A percentile compares a stretch with the other conserved stretches of the same genome.
phyloP scores from a whole-genome alignment of 768 basidiomycete species.

The Sistotremastrum niveocremeum region DNA sequence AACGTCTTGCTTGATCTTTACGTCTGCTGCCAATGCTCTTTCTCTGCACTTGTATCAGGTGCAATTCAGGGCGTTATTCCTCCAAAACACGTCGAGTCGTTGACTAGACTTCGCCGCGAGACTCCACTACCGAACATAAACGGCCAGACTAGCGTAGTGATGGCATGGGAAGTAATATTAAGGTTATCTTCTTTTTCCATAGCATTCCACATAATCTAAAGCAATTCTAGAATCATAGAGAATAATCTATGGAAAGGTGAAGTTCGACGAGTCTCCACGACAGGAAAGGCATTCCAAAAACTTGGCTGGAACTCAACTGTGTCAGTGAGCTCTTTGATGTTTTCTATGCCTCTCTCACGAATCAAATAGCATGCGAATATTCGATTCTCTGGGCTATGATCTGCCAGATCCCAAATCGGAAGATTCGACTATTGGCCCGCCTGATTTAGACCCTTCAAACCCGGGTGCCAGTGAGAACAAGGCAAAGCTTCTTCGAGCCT shows the following conservation, averaged over 20 bases:
- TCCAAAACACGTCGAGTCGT: slow-evolving; percentile 44
- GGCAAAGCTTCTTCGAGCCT: slow-evolving; percentile 57
- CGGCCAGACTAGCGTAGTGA: slow-evolving; percentile 38
- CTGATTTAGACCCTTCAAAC: slow-evolving; percentile 33
- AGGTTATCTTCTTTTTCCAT: slow-evolving; percentile 30
- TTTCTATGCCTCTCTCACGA: slow-evolving; percentile 5
- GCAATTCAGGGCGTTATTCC: slow-evolving; percentile 66
- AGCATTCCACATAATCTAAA: slow-evolving; percentile 4
- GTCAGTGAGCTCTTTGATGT: slow-evolving; percentile 25
- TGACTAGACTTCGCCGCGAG: slow-evolving; percentile 43
- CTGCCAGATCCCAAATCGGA: slow-evolving; percentile 7
- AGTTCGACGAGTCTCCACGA: slow-evolving; percentile 39
- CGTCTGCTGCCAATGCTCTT: slow-evolving; percentile 73
- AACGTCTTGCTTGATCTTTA: slow-evolving; percentile 62
- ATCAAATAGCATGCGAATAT: slow-evolving; percentile 24
- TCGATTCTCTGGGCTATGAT: slow-evolving; percentile 26
- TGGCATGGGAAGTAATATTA: slow-evolving; percentile 52
- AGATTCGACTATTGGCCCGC: slow-evolving; percentile 39
- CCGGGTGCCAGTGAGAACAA: slow-evolving; percentile 37
- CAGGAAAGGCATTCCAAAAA: slow-evolving; percentile 45
- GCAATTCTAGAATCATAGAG: slow-evolving; percentile 45
- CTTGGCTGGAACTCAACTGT: slow-evolving; percentile 50
- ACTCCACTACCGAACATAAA: slow-evolving; percentile 45
- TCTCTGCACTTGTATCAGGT: slow-evolving; percentile 57
- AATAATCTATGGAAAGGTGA: slow-evolving; percentile 67